Percentiles rank a stretch among this genome's conserved stretches.
Evolutionary conservation across 108 stramenopile species (phyloP).

Genomic region (Fistulifera pelliculosa): DNA sequence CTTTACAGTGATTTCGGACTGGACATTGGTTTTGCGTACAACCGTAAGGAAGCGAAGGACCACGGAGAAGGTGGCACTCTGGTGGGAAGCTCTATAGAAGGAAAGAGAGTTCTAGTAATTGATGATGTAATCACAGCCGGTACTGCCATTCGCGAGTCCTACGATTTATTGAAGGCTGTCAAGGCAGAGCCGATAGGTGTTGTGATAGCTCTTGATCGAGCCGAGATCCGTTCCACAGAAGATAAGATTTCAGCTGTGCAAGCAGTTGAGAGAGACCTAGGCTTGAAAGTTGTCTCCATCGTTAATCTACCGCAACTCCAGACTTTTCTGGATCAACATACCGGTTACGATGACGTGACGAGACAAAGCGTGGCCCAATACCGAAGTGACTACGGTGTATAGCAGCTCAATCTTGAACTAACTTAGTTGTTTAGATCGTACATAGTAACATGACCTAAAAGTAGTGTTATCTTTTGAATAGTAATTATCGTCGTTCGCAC

Average conservation of each 20-base stretch:
- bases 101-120: conserved; percentile 89
- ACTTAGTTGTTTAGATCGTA: no score
- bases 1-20: conserved; percentile 78
- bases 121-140: conserved; percentile 99
- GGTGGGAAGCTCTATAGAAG: conserved; percentile 86
- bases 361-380: conserved; percentile 56
- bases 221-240: conserved; percentile 80
- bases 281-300: conserved; percentile 83
- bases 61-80: conserved; percentile 96
- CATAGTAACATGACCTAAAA: no score
- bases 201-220: conserved; percentile 91
- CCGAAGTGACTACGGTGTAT: conserved; percentile 71
- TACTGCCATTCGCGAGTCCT: conserved; percentile 93
- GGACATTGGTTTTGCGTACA: conserved; percentile 88
- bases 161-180: conserved; percentile 62
- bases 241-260: conserved; percentile 83
- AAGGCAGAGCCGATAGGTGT: conserved; percentile 88
- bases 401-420: neutral
- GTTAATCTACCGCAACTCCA: conserved; percentile 81
- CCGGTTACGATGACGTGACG: conserved; percentile 50
- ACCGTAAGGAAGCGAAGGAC: conserved; percentile 99
- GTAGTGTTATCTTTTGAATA: no score
- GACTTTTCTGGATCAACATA: conserved; percentile 47
- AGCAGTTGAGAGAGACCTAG: conserved; percentile 79
- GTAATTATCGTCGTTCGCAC: no score